Conservation (phyloP, 805 yeast genomes). For the Pichia pseudocactophila region DNA sequence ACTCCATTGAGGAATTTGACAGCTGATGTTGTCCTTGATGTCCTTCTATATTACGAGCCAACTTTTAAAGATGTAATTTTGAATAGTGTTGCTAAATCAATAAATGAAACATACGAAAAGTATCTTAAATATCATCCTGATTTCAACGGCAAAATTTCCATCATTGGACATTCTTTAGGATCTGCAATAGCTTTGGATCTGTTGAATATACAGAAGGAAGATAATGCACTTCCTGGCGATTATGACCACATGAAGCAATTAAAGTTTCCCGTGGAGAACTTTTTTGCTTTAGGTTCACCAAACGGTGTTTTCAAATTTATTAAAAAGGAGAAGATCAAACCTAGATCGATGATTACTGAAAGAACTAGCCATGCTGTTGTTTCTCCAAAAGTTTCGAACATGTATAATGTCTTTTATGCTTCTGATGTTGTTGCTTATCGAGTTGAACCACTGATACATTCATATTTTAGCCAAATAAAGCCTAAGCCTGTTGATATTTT, state of each 20-base stretch:
- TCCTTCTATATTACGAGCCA: slow-evolving; percentile 72
- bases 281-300: slow-evolving; percentile 84
- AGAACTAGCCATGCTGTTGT: slow-evolving; percentile 16
- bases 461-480: slow-evolving; percentile 36
- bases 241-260: slow-evolving; percentile 34
- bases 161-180: slow-evolving; percentile 89
- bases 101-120: slow-evolving; percentile 51
- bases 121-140: slow-evolving; percentile 58
- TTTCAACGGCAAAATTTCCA: slow-evolving; percentile 72
- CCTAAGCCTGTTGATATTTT: slow-evolving; percentile 56
- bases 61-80: slow-evolving; percentile 53
- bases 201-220: slow-evolving; percentile 38
- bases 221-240: slow-evolving; percentile 21
- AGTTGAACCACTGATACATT: slow-evolving; percentile 70
- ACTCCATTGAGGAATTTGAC: slow-evolving; percentile 66
- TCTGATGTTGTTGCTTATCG: slow-evolving; percentile 90
- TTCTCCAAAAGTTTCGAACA: slow-evolving; percentile 52
- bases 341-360: slow-evolving; percentile 16
- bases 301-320: slow-evolving; percentile 78
- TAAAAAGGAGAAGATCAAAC: slow-evolving; percentile 49
- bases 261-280: slow-evolving; percentile 63
- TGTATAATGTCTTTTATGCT: slow-evolving; percentile 80
- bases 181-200: slow-evolving; percentile 78
- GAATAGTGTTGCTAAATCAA: slow-evolving; percentile 48
- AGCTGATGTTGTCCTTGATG: slow-evolving; percentile 83